Conservation (phyloP, 768 basidiomycete species). For the Termitomyces sp. region DNA sequence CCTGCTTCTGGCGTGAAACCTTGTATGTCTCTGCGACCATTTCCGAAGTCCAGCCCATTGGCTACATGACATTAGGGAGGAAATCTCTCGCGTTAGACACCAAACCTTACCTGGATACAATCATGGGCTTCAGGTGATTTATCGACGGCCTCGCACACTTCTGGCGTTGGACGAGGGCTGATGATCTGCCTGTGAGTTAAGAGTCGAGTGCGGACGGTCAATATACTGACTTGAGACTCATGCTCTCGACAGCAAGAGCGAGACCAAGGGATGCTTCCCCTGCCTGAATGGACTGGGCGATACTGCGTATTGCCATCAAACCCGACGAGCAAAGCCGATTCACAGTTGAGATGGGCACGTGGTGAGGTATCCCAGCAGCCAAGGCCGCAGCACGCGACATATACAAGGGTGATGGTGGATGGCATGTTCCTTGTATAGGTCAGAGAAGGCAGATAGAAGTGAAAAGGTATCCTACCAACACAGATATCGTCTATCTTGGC, state of each 20-base stretch:
- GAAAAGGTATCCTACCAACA: slow-evolving; percentile 51
- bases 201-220: not conserved
- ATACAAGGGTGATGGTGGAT: slow-evolving; percentile 77
- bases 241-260: slow-evolving; percentile 79
- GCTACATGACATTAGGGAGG: slow-evolving; percentile 31
- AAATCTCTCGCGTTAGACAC: not conserved
- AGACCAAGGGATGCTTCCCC: slow-evolving; percentile 86
- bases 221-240: slow-evolving; percentile 63
- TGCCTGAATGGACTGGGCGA: slow-evolving; percentile 80
- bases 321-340: slow-evolving; percentile 95
- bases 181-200: not conserved
- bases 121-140: slow-evolving; percentile 63
- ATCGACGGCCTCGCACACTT: slow-evolving; percentile 53
- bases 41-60: slow-evolving; percentile 96
- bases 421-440: slow-evolving; percentile 77
- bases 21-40: slow-evolving; percentile 79
- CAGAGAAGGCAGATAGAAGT: not conserved
- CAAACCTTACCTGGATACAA: slow-evolving; percentile 57
- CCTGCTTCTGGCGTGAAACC: slow-evolving; percentile 78
- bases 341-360: slow-evolving; percentile 84
- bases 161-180: slow-evolving; percentile 73
- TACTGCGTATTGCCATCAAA: slow-evolving; percentile 86
- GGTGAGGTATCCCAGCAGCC: slow-evolving; percentile 81
- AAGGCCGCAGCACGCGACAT: slow-evolving; percentile 83
- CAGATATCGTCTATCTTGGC: slow-evolving; percentile 76